phyloP scores from a whole-genome alignment of 179 eudicot species.

The Beta lomatogona region DNA sequence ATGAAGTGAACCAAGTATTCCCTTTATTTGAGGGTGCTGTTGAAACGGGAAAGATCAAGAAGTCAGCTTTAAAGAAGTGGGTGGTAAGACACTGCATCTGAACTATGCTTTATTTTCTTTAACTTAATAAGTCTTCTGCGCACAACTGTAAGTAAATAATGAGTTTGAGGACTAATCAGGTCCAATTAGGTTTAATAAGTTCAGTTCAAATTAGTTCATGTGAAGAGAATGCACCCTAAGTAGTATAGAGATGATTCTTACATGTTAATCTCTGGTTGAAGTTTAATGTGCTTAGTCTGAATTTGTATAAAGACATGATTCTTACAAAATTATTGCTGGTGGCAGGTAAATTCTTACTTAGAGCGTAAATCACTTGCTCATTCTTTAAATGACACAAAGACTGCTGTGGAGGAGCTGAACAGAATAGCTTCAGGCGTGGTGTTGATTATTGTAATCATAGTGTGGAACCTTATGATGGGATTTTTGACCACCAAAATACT shows the following conservation, averaged over 20 bases:
- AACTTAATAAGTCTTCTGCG: background rate
- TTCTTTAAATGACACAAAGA: constrained; percentile 72
- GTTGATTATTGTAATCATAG: constrained; percentile 44
- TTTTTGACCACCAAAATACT: constrained; percentile 63
- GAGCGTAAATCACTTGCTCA: constrained; percentile 73
- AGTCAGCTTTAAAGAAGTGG: constrained; percentile 65
- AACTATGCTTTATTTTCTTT: background rate
- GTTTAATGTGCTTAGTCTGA: background rate
- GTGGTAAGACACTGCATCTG: constrained; percentile 55
- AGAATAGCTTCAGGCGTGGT: constrained; percentile 49
- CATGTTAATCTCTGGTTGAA: background rate
- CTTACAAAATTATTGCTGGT: background rate
- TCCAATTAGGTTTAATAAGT: too few relatives aligned
- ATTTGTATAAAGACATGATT: background rate
- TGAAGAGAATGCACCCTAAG: background rate
- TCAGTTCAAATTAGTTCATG: too few relatives aligned
- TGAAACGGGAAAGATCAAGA: constrained; percentile 64
- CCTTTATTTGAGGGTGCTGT: constrained; percentile 63
- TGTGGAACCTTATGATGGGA: constrained; percentile 78
- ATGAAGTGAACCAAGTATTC: constrained; percentile 63
- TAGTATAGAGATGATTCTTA: background rate
- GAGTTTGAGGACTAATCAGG: too few relatives aligned
- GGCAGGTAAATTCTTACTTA: constrained; percentile 70
- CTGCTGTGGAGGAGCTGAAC: constrained; percentile 74
- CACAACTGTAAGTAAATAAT: background rate